Evolutionary conservation across 441 rosid species (phyloP), one percentile per base, ranked within the genome.

Genomic region (Adansonia gregorii): DNA sequence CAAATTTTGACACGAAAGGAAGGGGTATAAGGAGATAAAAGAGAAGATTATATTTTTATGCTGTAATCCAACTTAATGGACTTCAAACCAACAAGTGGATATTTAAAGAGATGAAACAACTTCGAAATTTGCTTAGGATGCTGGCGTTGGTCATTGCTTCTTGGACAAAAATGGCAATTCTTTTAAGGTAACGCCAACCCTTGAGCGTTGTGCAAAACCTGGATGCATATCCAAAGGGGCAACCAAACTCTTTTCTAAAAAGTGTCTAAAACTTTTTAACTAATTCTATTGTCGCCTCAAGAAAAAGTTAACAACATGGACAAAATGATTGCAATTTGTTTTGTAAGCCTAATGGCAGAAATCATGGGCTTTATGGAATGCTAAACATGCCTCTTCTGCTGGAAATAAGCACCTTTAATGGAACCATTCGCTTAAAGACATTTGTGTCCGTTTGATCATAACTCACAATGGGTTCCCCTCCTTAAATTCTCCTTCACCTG

Each of bases 401-500:
- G 7, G 43, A 79, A 83, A 73, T 52, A 72, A 72, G 79, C 78
- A 82, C 68, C 80, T 80, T 84, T 82, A 49, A 67, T 76, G 81
- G 77, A 83, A 80, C 79, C 72, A 27, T 11, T 46, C 77, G 74
- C 58, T 17, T 65, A 68, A 27, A 27, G 48, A 75, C 83, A 48
- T 22, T 68, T 78, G 68, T 61, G 41, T 77, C 67, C n/a, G 76
- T 76, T 84, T 70, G 27, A 31, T 61, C 19, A 68, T 55, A 79
- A 45, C 78, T 76, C 67, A 46, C 49, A 65, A 45, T 55, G 61
- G 9, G 80, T 54, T 8, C 79, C 6, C 80, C 63, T 20, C 83
- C 35, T 81, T 83, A 77, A 84, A 81, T 76, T 64, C 87, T 75
- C 72, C 78, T n/a, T 43, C 82, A 61, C 80, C 79, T 77, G 73